Evolutionary conservation across 2,329 filamentous ascomycete species (phyloP), one percentile per base, ranked within the genome.

Genomic region (Trichoderma polysporum): DNA sequence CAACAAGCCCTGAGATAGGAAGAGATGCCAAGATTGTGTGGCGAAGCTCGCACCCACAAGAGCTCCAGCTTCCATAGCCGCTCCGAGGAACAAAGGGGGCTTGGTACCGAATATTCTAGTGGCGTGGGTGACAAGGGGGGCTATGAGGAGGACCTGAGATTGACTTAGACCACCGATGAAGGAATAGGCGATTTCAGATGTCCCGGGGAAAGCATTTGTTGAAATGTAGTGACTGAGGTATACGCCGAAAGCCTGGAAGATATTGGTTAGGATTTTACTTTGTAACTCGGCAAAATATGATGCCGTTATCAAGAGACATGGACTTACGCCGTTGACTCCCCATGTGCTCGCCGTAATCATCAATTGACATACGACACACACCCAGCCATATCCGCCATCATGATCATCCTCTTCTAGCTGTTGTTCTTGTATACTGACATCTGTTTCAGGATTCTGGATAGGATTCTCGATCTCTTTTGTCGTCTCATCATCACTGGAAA

Each of bases 151-250:
- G 3, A 75, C 72, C 50, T 74, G 78, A 1, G 81, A 83, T 66
- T 88, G 84, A 37, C 81, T 84, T 0, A 90, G 79, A 0, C 84
- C 84, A 27, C 88, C 87, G 19, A 90, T 81, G 68, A 89, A 84
- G 29, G 87, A 86, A 69, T 84, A 89, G 25, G 86, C 79, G 0
- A 89, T 79, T 2, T 79, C 77, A 0, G 83, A 84, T 0, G 86
- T 84, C 2, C 80, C 79, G 0, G 84, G 80, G 68, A 85, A 88
- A 59, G 79, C 79, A 41, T 83, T 75, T 62, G 81, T 81, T 15
- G 79, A 73, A 8, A 88, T 80, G 71, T 87, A 90, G 70, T 85
- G 78, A 0, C 84, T 83, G 6, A 89, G 81, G 71, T 87, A 88
- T 31, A 89, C 82, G 6, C 81, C 84, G 72, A 62, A 62, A n/a